Evolutionary conservation across 2,329 filamentous ascomycete genomes (phyloP), one percentile per base, ranked within the genome.

Genomic region (Dendrostoma leiphaemia): DNA sequence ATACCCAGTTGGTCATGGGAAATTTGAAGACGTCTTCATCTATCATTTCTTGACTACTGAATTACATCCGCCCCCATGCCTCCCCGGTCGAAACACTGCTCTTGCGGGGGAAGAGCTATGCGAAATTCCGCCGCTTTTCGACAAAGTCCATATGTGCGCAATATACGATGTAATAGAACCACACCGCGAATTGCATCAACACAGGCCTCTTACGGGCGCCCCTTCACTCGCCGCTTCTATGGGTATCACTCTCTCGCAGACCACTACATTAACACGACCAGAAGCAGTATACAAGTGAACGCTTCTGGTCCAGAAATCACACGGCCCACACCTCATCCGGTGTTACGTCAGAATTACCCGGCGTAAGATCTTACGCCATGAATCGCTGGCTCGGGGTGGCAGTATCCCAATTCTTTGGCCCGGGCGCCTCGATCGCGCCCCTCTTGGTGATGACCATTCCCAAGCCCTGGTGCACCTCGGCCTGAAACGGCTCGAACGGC

Each of bases 401-500:
- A 47, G 59, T 57, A 34, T 83, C 75, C 79, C 80, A 84, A 46
- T 74, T 68, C 8, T 62, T 59, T 3, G 82, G 82, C 0, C 84
- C 83, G 2, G 73, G 72, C 0, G 79, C 76, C 64, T 96, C 91
- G 68, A 91, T 96, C 52, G 80, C 72, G 57, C 85, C 89, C 26
- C 77, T 83, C 71, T 88, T 90, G 47, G 90, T 90, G 59, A 97
- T 75, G n/a, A 93, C 89, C 4, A 89, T 90, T 1, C 90, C 94
- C 23, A 99, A 75, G 0, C 88, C 89, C 49, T 77, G 81, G 68
- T 97, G 91, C 6, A 97, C 80, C 72, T 99, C 94, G 2, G 86
- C 90, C 74, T 99, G 94, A 67, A 97, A 95, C 0, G 90, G 88
- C 63, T 87, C 87, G 67, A 96, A 97, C 0, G 91, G 89, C 3